These are phyloP conservation scores for Didymella lethalis DNA, from an alignment of 2,329 filamentous ascomycete species.

Conservation along the genomic window DNA sequence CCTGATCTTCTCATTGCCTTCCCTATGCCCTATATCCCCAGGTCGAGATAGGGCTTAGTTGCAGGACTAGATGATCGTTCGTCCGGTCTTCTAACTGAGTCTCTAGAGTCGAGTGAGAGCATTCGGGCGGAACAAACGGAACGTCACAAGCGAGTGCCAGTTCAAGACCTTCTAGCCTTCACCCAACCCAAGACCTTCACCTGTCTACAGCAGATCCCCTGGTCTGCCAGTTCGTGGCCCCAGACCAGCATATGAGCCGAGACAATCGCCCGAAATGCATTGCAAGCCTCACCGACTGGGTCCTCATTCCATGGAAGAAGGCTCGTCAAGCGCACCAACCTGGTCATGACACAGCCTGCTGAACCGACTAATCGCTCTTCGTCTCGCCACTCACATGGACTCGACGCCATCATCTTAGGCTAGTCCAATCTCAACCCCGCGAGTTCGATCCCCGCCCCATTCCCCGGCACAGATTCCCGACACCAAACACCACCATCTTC, in stretches of 20 bases:
- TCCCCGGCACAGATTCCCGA: conserved; percentile 21
- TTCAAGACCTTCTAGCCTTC: neutral
- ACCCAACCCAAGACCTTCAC: neutral
- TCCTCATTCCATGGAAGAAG: neutral
- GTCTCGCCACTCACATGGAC: conserved; percentile 9
- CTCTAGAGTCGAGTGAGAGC: conserved; percentile 9
- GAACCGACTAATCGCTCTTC: neutral
- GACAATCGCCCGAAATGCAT: neutral
- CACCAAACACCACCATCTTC: conserved; percentile 25
- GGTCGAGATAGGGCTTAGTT: conserved; percentile 25
- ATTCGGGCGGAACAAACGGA: conserved; percentile 7
- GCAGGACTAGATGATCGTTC: conserved; percentile 27
- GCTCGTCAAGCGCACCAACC: neutral
- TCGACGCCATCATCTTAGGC: conserved; percentile 5
- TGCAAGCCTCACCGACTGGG: neutral
- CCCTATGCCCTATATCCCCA: conserved; percentile 23
- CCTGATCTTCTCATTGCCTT: conserved; percentile 34
- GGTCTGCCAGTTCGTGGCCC: too few species aligned
- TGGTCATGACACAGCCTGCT: neutral
- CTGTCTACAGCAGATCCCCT: neutral
- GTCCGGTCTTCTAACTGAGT: conserved; percentile 29
- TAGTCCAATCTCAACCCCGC: conserved; percentile 13
- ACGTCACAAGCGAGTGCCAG: neutral
- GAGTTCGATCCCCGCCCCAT: conserved; percentile 22
- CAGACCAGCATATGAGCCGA: neutral